Conservation (phyloP, 1,284 basidiomycete species). For the Filobasidium uniguttulatum region DNA sequence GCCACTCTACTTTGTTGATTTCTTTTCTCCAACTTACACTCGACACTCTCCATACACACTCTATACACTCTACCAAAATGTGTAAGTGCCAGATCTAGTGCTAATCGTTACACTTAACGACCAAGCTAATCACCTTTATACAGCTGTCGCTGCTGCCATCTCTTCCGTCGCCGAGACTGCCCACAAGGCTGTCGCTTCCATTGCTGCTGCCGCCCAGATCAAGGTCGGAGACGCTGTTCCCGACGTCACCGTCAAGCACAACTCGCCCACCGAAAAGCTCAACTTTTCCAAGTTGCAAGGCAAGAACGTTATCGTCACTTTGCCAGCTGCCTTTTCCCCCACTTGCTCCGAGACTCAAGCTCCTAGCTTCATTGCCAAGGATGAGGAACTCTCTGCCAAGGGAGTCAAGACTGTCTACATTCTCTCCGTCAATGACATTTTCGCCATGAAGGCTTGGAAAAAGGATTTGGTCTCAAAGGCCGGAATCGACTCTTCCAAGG, state of each 20-base stretch:
- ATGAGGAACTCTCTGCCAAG: conserved; percentile 51
- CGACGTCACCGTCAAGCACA: conserved; percentile 47
- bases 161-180: conserved; percentile 42
- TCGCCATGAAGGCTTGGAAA: conserved; percentile 53
- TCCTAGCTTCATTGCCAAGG: conserved; percentile 51
- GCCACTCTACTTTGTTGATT: neutral
- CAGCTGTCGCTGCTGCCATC: conserved; percentile 43
- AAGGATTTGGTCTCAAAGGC: conserved; percentile 42
- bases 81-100: neutral
- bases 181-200: conserved; percentile 43
- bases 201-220: conserved; percentile 43
- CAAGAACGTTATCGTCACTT: conserved; percentile 54
- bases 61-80: neutral
- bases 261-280: conserved; percentile 41
- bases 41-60: neutral
- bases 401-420: conserved; percentile 57
- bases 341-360: conserved; percentile 48
- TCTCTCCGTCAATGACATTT: conserved; percentile 57
- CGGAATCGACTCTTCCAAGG: conserved; percentile 26
- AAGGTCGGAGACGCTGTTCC: conserved; percentile 42
- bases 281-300: conserved; percentile 46
- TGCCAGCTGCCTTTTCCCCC: conserved; percentile 24
- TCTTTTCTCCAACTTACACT: neutral
- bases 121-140: neutral
- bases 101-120: neutral